Base-by-base conservation (phyloP, 2,329 filamentous ascomycete species). In the Aspergillus luchuensis region DNA sequence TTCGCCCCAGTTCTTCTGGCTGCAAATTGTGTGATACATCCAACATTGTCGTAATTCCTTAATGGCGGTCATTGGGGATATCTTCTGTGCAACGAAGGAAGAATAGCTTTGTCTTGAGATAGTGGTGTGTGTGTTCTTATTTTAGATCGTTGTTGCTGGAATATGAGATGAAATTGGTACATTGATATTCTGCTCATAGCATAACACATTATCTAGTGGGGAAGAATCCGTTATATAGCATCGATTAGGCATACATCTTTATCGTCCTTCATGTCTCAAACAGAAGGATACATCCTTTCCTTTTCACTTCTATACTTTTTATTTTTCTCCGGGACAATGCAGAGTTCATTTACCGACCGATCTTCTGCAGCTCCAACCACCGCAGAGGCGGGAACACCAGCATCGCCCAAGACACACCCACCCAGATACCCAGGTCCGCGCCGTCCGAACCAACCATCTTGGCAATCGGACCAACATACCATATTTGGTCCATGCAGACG, bases 401-500 rank as follows among this genome's bases (percentile, higher is more conserved):
- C 58, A 66, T 63, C 1, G 70, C 63, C 62, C 71, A 74, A 7
- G 63, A 58, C 8, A 63, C 43, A n/a, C 62, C 67, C 4, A 70
- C 59, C 67, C 69, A 71, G 10, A 69, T 66, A 4, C 71, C 71
- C 62, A 56, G 53, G 36, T 56, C 53, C 21, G 53, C 66, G 17
- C 68, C 66, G 0, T 64, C 60, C 11, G 53, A 47, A 5, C 71
- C 71, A 39, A 74, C 69, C 64, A 67, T 64, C 21, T 53, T 75
- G 3, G 73, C 73, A 63, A 74, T 66, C 2, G 71, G 71, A 1
- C 73, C 73, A 21, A 65, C 58, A 57, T 67, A 76, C 61, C 66
- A 74, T 25, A 68, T 64, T 59, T 76, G 71, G 43, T 70, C 56
- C 73, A 76, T 76, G 11, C 63, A 67, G 1, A 73, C 52, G 25